Conservation (phyloP, 2,329 filamentous ascomycete genomes). For the Curvularia sp. region DNA sequence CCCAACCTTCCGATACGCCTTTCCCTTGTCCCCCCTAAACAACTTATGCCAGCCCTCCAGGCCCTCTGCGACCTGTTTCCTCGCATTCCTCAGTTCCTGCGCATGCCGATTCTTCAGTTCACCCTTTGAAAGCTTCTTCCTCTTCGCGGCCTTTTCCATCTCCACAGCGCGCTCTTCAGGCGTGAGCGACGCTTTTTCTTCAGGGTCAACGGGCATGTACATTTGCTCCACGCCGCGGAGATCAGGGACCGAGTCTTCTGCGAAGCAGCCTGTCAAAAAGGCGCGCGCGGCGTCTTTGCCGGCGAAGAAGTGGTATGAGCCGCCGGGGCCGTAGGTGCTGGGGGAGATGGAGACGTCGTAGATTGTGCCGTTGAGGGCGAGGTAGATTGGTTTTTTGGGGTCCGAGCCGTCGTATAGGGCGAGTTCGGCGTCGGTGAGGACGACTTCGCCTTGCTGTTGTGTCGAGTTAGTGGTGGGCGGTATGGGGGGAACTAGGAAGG, state of each 20-base stretch:
- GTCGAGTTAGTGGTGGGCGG: not conserved
- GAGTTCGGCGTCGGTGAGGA: slow-evolving; percentile 78
- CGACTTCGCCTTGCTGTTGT: slow-evolving; percentile 62
- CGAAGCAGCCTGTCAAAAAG: slow-evolving; percentile 93
- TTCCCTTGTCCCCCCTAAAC: slow-evolving; percentile 71
- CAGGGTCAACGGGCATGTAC: slow-evolving; percentile 72
- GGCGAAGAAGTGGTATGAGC: slow-evolving; percentile 85
- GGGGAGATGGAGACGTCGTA: slow-evolving; percentile 77
- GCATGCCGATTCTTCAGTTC: slow-evolving; percentile 61
- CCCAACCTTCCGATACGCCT: slow-evolving; percentile 83
- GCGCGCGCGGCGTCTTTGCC: slow-evolving; percentile 85
- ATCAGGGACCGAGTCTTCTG: slow-evolving; percentile 82
- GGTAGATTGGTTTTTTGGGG: slow-evolving; percentile 78
- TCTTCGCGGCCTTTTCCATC: slow-evolving; percentile 36
- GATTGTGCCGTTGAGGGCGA: slow-evolving; percentile 87
- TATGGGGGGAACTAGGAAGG: too few species aligned
- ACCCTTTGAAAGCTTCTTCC: slow-evolving; percentile 32
- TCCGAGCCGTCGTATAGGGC: slow-evolving; percentile 78
- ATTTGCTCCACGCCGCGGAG: slow-evolving; percentile 86
- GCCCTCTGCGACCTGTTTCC: slow-evolving; percentile 68
- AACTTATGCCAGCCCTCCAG: slow-evolving; percentile 84
- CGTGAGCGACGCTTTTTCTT: slow-evolving; percentile 46
- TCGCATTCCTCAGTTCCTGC: slow-evolving; percentile 70
- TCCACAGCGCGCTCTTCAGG: slow-evolving; percentile 36
- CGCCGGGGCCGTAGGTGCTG: slow-evolving; percentile 68